phyloP scores from a whole-genome alignment of 1,139 yeast genomes.

The Debaryomycetaceae sp. region DNA sequence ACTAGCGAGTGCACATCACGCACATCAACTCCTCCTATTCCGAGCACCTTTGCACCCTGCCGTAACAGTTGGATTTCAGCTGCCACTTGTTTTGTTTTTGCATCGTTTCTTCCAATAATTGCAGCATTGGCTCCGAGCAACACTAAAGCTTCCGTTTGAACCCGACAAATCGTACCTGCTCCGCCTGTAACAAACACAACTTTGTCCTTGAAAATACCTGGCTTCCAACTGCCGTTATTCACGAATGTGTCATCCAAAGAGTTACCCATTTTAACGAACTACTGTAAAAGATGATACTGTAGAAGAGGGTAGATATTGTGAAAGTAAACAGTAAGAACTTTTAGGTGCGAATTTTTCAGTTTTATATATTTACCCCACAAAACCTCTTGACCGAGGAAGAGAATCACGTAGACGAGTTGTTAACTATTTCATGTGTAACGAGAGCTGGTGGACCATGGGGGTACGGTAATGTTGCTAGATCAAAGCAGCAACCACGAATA shows the following conservation, averaged over 20 bases:
- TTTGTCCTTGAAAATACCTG: conserved; percentile 73
- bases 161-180: conserved; percentile 91
- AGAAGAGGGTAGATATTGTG: neutral
- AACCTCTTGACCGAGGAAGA: neutral
- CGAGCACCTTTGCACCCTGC: conserved; percentile 65
- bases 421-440: too few species aligned
- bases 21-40: conserved; percentile 75
- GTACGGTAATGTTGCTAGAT: too few species aligned
- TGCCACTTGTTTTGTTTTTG: conserved; percentile 68
- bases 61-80: conserved; percentile 58
- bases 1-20: conserved; percentile 60
- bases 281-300: neutral
- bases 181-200: conserved; percentile 95
- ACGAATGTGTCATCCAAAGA: conserved; percentile 28
- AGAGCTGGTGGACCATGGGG: too few species aligned
- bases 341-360: conserved; percentile 1
- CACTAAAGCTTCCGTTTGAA: conserved; percentile 83
- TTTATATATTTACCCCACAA: neutral
- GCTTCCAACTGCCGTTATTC: conserved; percentile 41
- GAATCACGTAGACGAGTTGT: too few species aligned
- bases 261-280: conserved; percentile 4
- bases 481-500: too few species aligned
- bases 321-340: neutral
- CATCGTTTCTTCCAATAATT: conserved; percentile 73
- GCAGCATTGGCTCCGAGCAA: conserved; percentile 85